Percentiles rank a stretch among this genome's conserved stretches.
These are phyloP conservation scores for Ophidiomyces ophidiicola DNA, from an alignment of 2,329 filamentous ascomycete species.

Conservation along the genomic window DNA sequence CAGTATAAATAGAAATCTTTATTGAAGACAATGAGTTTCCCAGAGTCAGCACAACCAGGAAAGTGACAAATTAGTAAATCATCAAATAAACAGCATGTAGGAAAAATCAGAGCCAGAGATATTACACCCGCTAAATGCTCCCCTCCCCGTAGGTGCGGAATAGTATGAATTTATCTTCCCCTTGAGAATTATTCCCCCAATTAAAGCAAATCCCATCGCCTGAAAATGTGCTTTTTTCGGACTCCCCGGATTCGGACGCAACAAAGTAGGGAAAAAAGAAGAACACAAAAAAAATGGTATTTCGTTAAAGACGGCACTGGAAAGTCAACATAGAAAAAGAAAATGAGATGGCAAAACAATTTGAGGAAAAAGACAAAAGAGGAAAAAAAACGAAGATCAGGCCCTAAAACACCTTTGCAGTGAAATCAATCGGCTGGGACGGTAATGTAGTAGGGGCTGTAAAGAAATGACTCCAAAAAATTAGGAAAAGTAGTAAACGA, in stretches of 20 bases:
- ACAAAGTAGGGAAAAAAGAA: background rate
- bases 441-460: too few relatives aligned
- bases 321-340: background rate
- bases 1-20: too few relatives aligned
- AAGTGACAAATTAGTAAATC: too few relatives aligned
- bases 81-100: background rate
- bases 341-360: background rate
- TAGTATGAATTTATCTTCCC: slow-evolving; percentile 1
- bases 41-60: too few relatives aligned
- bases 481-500: too few relatives aligned
- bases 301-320: background rate
- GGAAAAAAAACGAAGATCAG: too few relatives aligned
- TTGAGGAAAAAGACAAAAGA: too few relatives aligned
- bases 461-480: too few relatives aligned
- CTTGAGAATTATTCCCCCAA: background rate
- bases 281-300: background rate
- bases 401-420: too few relatives aligned
- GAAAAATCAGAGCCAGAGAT: background rate
- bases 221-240: slow-evolving; percentile 1
- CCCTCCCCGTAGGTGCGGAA: background rate
- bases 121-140: slow-evolving; percentile 11
- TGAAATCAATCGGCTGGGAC: too few relatives aligned
- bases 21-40: too few relatives aligned
- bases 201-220: background rate
- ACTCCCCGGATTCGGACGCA: background rate